A percentile compares a stretch with the other conserved stretches of the same genome.
These are phyloP conservation scores for Wickerhamomyces bisporus DNA, from an alignment of 805 yeast genomes.

Conservation along the genomic window DNA sequence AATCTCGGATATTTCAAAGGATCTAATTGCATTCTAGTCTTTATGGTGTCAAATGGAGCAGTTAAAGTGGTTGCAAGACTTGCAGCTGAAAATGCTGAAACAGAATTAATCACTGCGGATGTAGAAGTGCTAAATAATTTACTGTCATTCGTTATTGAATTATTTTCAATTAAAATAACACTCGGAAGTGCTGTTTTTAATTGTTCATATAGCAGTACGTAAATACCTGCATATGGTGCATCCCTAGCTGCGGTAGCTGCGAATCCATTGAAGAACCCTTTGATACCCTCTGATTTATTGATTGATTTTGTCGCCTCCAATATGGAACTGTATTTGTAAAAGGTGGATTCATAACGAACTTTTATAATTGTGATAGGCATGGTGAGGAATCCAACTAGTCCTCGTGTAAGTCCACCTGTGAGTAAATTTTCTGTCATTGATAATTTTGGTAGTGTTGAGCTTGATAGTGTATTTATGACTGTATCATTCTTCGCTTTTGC, in stretches of 20 bases:
- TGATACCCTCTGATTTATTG: conserved; percentile 43
- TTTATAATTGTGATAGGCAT: conserved; percentile 95
- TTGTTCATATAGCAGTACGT: conserved; percentile 79
- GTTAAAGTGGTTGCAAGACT: conserved; percentile 77
- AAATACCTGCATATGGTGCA: conserved; percentile 95
- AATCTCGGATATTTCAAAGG: conserved; percentile 42
- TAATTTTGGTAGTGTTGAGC: conserved; percentile 63
- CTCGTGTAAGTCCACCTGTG: conserved; percentile 77
- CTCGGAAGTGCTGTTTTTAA: conserved; percentile 54
- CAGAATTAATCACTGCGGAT: conserved; percentile 59
- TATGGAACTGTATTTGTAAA: conserved; percentile 65
- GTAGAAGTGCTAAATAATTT: conserved; percentile 27
- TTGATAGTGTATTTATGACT: conserved; percentile 6
- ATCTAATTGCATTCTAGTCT: conserved; percentile 82
- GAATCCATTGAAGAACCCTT: conserved; percentile 82
- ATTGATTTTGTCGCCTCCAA: conserved; percentile 55
- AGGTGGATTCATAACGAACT: conserved; percentile 80
- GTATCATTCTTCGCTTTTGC: conserved; percentile 27
- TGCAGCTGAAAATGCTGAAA: conserved; percentile 79
- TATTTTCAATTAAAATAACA: conserved; percentile 16
- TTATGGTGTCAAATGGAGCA: conserved; percentile 92
- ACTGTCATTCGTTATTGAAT: conserved; percentile 4
- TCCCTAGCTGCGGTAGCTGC: conserved; percentile 85
- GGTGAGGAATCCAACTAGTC: conserved; percentile 75
- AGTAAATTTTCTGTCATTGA: conserved; percentile 62